phyloP scores from a whole-genome alignment of 2,329 filamentous ascomycete genomes.

The Aotearoamyces nothofagi region DNA sequence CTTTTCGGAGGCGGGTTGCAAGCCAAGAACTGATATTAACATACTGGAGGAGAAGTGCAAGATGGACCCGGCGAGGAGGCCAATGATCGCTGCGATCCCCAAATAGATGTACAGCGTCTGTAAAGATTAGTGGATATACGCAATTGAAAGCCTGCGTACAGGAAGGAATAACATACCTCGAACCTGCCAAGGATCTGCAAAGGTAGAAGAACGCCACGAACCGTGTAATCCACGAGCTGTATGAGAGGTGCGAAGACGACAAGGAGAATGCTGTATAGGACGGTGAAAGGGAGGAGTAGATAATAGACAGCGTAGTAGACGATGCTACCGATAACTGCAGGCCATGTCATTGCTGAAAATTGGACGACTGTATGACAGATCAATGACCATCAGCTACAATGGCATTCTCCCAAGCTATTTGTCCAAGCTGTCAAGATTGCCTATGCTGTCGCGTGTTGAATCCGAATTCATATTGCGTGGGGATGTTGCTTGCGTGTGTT shows the following conservation, averaged over 20 bases:
- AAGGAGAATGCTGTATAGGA: neutral
- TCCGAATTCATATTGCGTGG: too few species aligned
- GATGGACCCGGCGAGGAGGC: slow-evolving; percentile 44
- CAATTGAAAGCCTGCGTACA: neutral
- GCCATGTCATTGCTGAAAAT: too few species aligned
- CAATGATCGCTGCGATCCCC: slow-evolving; percentile 50
- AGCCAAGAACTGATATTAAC: slow-evolving; percentile 34
- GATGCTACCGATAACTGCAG: neutral
- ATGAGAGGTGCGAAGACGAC: neutral
- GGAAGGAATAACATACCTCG: neutral
- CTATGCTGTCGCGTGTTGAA: too few species aligned
- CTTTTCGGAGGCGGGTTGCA: slow-evolving; percentile 17
- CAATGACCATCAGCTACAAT: too few species aligned
- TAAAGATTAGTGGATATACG: neutral
- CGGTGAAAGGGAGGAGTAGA: neutral
- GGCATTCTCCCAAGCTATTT: too few species aligned
- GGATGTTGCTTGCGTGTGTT: too few species aligned
- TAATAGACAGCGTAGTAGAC: neutral
- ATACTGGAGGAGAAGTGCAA: slow-evolving; percentile 40
- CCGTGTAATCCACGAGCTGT: neutral
- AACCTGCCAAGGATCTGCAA: neutral
- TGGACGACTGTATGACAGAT: too few species aligned
- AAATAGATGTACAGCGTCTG: slow-evolving; percentile 34
- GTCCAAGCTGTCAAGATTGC: too few species aligned
- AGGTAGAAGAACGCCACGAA: neutral